Conservation (phyloP, 495 filamentous ascomycete species). For the Aspergillus ostianus region DNA sequence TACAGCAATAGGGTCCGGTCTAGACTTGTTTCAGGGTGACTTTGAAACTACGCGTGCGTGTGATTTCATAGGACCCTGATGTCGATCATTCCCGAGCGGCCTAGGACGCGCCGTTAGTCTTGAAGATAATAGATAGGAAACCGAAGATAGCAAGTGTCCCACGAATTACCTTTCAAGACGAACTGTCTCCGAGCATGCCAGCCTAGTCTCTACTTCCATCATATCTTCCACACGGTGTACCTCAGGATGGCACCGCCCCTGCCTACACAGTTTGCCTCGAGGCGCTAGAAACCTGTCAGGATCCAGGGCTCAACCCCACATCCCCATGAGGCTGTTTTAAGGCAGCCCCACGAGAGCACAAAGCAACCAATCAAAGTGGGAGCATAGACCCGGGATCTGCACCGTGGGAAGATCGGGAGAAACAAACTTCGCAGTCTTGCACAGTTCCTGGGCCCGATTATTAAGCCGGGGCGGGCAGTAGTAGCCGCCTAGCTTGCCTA, state of each 20-base stretch:
- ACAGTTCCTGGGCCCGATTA: constrained; percentile 14
- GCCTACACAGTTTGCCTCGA: constrained; percentile 5
- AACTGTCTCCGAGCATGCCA: neutral
- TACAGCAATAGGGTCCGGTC: constrained; percentile 8
- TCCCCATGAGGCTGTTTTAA: constrained; percentile 26
- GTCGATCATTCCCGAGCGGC: constrained; percentile 8
- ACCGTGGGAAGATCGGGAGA: constrained; percentile 15
- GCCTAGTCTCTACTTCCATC: neutral
- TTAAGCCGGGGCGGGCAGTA: constrained; percentile 6
- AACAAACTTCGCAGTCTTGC: constrained; percentile 12
- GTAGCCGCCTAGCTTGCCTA: neutral
- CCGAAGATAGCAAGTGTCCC: neutral
- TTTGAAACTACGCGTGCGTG: neutral
- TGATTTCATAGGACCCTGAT: constrained; percentile 14
- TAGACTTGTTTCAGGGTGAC: constrained; percentile 7
- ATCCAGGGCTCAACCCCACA: constrained; percentile 25
- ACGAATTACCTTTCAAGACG: no score
- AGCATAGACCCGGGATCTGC: constrained; percentile 15
- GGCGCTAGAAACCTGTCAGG: constrained; percentile 20
- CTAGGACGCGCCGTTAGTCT: neutral
- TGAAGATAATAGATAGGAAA: neutral
- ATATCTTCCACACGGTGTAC: no score
- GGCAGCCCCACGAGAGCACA: constrained; percentile 7
- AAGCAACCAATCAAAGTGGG: constrained; percentile 6
- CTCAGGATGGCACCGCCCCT: neutral